Evolutionary conservation across 306 rosid species (phyloP).

Genomic region (Rosa chinensis): DNA sequence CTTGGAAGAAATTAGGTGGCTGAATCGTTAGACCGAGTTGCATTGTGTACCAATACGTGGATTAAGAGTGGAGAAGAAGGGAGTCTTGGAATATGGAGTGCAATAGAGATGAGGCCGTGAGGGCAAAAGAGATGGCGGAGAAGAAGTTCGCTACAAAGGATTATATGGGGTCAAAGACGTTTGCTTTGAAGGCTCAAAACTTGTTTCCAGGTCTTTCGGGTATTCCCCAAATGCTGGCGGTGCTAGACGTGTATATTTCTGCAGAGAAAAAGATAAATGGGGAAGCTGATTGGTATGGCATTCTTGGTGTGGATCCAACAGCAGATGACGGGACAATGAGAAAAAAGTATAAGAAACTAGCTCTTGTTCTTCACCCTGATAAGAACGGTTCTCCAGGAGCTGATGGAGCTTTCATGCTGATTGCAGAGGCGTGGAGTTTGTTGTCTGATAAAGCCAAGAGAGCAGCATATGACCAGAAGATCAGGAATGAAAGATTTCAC

Average conservation of each 20-base stretch:
- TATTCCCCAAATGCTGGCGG: constrained; percentile 72
- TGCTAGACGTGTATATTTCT: constrained; percentile 65
- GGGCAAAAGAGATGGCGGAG: constrained; percentile 83
- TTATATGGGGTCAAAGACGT: constrained; percentile 61
- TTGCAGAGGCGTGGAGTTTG: constrained; percentile 87
- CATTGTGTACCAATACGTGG: not conserved
- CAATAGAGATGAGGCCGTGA: constrained; percentile 81
- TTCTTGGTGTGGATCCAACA: constrained; percentile 59
- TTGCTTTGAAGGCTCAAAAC: constrained; percentile 79
- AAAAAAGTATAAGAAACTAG: no score
- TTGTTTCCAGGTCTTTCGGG: constrained; percentile 79
- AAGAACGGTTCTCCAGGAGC: constrained; percentile 83
- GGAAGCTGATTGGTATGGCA: constrained; percentile 80
- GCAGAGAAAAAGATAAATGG: constrained; percentile 66
- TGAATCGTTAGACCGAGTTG: constrained; percentile 23
- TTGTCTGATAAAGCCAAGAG: constrained; percentile 66
- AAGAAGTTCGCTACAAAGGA: constrained; percentile 70
- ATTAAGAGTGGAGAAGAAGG: constrained; percentile 1
- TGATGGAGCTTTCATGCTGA: constrained; percentile 78
- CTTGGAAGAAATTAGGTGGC: not conserved
- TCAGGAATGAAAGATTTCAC: constrained; percentile 43
- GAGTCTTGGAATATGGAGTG: constrained; percentile 62
- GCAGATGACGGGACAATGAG: constrained; percentile 62
- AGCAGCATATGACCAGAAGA: constrained; percentile 57
- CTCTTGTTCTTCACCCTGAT: constrained; percentile 83